Base-by-base conservation (phyloP, 2,329 filamentous ascomycete genomes). In the Teratosphaeria pseudoeucalypti region DNA sequence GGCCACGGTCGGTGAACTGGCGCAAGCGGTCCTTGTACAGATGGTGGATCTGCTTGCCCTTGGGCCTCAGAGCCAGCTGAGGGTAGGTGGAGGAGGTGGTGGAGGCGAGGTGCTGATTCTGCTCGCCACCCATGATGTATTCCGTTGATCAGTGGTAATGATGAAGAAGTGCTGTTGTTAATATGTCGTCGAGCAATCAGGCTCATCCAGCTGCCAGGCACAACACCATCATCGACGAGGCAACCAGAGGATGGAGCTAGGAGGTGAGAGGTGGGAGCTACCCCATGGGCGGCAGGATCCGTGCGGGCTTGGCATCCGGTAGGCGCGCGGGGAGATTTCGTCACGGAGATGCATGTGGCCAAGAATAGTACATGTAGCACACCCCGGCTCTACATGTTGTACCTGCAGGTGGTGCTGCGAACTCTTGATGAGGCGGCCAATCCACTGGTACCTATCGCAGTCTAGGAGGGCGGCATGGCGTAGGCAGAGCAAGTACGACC, bases 21-120 rank as follows among this genome's bases (percentile, higher is more conserved):
- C 82, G 80, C 70, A 97, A 86, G 58, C 92, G 86, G 67, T 90
- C 86, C 70, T 85, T 87, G 77, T 96, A 95, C 74, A 96, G 90
- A 72, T 83, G 84, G 67, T 86, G 81, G 73, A 96, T 96, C 63
- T 88, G 85, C 75, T 94, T 88, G 64, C 90, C 90, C 61, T 84
- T 81, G 23, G 82, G 82, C 59, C 76, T 73, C 58, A 75, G 68
- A 39, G 78, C 77, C 55, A 81, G 73, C 66, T 78, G 76, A 57
- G 81, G 80, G 66, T 83, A 80, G 34, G 59, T 61, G 2, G 68
- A 54, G n/a, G 68, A 63, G 39, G 66, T 64, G 55, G 62, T 63
- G 52, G 59, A 60, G 43, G 58, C 60, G 60, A 68, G 65, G 19
- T 54, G 67, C 23, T 57, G 61, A 47, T 72, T 66, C 16, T 63